Conservation (phyloP, 768 basidiomycete species). For the Calocera viscosa region DNA sequence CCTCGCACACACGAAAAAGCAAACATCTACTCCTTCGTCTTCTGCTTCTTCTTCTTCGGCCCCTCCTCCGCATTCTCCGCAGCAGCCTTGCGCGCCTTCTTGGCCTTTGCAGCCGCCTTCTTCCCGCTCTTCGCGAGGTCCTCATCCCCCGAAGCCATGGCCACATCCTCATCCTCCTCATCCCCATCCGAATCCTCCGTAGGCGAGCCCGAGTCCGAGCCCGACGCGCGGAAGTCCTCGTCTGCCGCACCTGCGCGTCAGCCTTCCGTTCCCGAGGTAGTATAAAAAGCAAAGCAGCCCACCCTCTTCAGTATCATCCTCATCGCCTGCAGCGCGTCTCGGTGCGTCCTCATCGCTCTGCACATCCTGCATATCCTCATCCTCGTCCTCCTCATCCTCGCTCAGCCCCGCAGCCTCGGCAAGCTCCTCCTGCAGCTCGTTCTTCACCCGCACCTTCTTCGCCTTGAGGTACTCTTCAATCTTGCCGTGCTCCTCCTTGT, state of each 20-base stretch:
- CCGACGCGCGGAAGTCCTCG: slow-evolving; percentile 82
- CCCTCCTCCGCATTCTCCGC: slow-evolving; percentile 28
- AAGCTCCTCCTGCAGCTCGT: slow-evolving; percentile 78
- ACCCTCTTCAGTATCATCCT: slow-evolving; percentile 65
- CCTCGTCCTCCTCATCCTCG: slow-evolving; percentile 58
- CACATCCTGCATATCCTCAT: slow-evolving; percentile 72
- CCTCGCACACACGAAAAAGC: no score
- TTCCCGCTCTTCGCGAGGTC: slow-evolving; percentile 35
- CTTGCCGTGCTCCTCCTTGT: slow-evolving; percentile 86
- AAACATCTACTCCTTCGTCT: slow-evolving; percentile 19
- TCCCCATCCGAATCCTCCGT: slow-evolving; percentile 50
- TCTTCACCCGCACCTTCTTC: slow-evolving; percentile 89
- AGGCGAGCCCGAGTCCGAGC: slow-evolving; percentile 79
- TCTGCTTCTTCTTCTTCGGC: slow-evolving; percentile 28
- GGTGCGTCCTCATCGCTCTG: slow-evolving; percentile 53
- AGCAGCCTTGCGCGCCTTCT: slow-evolving; percentile 39
- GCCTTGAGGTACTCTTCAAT: slow-evolving; percentile 75
- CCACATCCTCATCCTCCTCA: slow-evolving; percentile 57
- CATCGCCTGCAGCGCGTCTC: slow-evolving; percentile 38
- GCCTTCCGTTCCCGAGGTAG: neutral
- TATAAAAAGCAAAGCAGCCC: slow-evolving; percentile 15
- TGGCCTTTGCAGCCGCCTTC: slow-evolving; percentile 36
- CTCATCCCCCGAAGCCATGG: slow-evolving; percentile 20
- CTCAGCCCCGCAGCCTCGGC: slow-evolving; percentile 54
- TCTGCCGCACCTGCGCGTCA: slow-evolving; percentile 33